Conservation (phyloP, 495 filamentous ascomycete genomes). For the Neurospora sp. region DNA sequence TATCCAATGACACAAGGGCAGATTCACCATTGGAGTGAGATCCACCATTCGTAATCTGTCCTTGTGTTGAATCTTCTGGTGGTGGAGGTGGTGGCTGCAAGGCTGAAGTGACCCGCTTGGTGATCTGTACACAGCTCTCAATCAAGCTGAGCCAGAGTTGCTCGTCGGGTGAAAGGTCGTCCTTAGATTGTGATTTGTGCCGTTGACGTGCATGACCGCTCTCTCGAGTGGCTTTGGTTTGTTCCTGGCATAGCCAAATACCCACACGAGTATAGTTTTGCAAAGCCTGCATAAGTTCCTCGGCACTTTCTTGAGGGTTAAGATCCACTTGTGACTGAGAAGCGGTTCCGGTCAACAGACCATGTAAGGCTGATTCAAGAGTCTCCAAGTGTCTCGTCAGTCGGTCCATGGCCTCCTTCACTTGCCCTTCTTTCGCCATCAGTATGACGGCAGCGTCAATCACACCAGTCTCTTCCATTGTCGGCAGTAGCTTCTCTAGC, state of each 20-base stretch:
- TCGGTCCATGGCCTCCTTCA: conserved; percentile 72
- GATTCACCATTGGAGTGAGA: conserved; percentile 6
- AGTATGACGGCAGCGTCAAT: conserved; percentile 89
- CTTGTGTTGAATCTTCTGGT: neutral
- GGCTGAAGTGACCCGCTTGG: conserved; percentile 41
- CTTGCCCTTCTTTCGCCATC: conserved; percentile 81
- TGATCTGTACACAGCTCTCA: conserved; percentile 70
- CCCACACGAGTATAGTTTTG: conserved; percentile 86
- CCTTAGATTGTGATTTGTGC: conserved; percentile 42
- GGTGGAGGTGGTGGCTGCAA: conserved; percentile 12
- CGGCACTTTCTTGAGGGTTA: conserved; percentile 29
- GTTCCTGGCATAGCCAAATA: conserved; percentile 89
- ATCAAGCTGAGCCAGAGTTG: conserved; percentile 85
- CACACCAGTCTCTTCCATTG: conserved; percentile 79
- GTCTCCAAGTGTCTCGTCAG: conserved; percentile 68
- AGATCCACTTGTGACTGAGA: conserved; percentile 41
- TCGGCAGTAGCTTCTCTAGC: conserved; percentile 71
- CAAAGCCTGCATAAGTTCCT: conserved; percentile 61
- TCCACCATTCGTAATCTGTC: conserved; percentile 17
- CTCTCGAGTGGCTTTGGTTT: conserved; percentile 52
- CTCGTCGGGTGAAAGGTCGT: conserved; percentile 66
- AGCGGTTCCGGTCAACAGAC: conserved; percentile 49
- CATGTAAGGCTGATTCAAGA: conserved; percentile 67
- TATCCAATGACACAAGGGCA: conserved; percentile 20
- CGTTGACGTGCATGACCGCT: conserved; percentile 20